phyloP scores from a whole-genome alignment of 148 eudicot genomes.

The Camellia granthamiana region DNA sequence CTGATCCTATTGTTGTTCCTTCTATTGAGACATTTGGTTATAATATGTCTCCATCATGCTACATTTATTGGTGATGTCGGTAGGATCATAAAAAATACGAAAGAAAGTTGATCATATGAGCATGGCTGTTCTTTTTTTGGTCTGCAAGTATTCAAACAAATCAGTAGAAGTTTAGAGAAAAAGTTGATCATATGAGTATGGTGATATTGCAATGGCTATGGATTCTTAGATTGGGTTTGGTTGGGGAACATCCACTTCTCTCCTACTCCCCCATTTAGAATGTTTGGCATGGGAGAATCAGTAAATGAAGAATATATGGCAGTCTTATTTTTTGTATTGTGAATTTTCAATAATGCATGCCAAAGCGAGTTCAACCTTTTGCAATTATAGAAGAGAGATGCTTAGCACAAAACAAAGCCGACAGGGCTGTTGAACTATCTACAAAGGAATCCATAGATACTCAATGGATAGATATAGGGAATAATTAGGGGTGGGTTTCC shows the following conservation, averaged over 20 bases:
- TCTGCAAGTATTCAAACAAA: not conserved
- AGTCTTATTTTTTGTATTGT: not conserved
- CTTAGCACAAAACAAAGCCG: no score
- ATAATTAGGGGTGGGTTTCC: not conserved
- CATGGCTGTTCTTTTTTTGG: not conserved
- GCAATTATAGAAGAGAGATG: no score
- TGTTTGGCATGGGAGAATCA: not conserved
- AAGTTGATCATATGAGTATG: not conserved
- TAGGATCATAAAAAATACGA: not conserved
- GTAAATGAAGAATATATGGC: not conserved
- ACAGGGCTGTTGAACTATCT: no score
- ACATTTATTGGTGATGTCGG: not conserved
- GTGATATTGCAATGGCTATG: not conserved
- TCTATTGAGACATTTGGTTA: not conserved
- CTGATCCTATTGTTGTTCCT: not conserved
- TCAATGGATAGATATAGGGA: not conserved
- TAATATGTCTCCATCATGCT: not conserved
- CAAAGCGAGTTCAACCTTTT: no score
- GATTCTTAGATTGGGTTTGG: conserved; percentile 5
- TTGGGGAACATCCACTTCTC: no score
- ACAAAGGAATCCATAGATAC: not conserved
- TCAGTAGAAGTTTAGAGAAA: not conserved
- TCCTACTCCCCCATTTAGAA: not conserved
- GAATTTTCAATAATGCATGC: not conserved
- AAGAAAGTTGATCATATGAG: not conserved